Conservation (phyloP, 2,329 filamentous ascomycete genomes). For the Dichotomopilus funicola region DNA sequence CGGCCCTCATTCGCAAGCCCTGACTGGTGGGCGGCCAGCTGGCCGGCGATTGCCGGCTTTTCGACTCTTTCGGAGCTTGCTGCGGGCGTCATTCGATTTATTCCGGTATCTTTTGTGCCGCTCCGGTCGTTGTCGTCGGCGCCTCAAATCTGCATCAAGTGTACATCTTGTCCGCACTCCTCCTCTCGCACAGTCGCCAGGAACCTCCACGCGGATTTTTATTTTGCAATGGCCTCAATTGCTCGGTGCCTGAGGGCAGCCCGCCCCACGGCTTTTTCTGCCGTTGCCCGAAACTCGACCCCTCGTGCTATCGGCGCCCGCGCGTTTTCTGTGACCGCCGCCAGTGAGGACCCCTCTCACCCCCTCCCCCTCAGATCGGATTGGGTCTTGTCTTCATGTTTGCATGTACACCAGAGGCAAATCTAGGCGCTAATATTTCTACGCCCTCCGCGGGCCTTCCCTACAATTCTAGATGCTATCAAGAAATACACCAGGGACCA, state of each 20-base stretch:
- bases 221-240: constrained; percentile 53
- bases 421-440: too few relatives aligned
- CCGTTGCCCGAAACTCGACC: constrained; percentile 31
- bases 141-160: neutral
- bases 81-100: constrained; percentile 22
- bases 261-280: constrained; percentile 40
- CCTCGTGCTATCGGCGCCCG: constrained; percentile 36
- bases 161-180: neutral
- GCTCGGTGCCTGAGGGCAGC: constrained; percentile 47
- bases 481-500: constrained; percentile 96
- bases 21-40: constrained; percentile 13
- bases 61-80: neutral
- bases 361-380: constrained; percentile 26
- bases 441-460: too few relatives aligned
- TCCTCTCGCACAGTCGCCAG: neutral
- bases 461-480: constrained; percentile 43
- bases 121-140: neutral
- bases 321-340: constrained; percentile 40
- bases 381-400: too few relatives aligned
- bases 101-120: neutral
- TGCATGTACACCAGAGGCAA: too few relatives aligned
- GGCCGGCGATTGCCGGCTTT: constrained; percentile 17
- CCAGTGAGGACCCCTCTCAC: constrained; percentile 33
- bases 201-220: constrained; percentile 10
- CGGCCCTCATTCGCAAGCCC: constrained; percentile 8